Conservation (phyloP, 768 basidiomycete genomes). For the Pulveroboletus sp. region DNA sequence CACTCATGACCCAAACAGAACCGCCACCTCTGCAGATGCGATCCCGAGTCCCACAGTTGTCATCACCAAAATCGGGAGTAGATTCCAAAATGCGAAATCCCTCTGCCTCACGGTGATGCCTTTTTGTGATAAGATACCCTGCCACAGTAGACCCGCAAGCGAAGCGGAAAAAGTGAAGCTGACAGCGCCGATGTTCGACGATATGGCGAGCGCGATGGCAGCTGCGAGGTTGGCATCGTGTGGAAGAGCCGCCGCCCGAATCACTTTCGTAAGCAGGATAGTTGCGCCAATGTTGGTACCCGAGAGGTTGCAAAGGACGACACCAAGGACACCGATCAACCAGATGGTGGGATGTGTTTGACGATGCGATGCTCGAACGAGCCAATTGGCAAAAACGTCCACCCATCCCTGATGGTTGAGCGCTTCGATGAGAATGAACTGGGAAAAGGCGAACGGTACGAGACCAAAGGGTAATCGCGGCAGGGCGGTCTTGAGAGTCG, state of each 20-base stretch:
- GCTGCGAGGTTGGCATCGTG: constrained; percentile 46
- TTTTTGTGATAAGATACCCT: constrained; percentile 67
- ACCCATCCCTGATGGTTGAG: constrained; percentile 87
- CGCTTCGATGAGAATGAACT: constrained; percentile 90
- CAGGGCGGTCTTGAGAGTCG: constrained; percentile 63
- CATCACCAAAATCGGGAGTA: constrained; percentile 59
- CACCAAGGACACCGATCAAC: constrained; percentile 67
- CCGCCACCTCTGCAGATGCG: constrained; percentile 73
- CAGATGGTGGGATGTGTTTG: constrained; percentile 52
- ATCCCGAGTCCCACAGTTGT: constrained; percentile 63
- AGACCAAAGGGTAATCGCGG: constrained; percentile 75
- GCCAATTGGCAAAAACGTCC: constrained; percentile 71
- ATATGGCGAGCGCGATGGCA: constrained; percentile 73
- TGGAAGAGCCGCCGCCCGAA: constrained; percentile 44
- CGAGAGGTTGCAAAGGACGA: constrained; percentile 74
- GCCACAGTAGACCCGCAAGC: constrained; percentile 86
- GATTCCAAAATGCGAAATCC: constrained; percentile 73
- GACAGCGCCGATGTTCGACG: constrained; percentile 88
- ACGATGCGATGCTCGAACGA: constrained; percentile 40
- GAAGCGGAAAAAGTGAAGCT: constrained; percentile 86
- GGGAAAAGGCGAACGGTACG: constrained; percentile 88
- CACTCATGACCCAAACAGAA: constrained; percentile 34
- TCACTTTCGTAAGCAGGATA: constrained; percentile 80
- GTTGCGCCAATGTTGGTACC: constrained; percentile 92
- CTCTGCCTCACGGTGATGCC: constrained; percentile 54